phyloP scores from a whole-genome alignment of 345 rosid genomes.

The Luvunga scandens region DNA sequence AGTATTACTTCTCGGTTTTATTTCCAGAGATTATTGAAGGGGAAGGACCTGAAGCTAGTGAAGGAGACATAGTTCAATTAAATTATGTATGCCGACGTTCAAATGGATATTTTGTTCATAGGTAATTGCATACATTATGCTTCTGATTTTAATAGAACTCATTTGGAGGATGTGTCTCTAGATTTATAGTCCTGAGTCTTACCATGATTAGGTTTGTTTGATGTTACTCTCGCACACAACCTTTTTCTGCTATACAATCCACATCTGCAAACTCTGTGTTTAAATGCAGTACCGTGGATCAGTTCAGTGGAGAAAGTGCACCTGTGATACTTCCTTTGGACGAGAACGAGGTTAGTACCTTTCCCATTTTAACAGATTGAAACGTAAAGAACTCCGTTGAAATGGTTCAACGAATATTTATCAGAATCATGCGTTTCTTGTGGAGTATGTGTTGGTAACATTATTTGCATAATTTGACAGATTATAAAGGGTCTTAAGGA shows the following conservation, averaged over 20 bases:
- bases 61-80: conserved; percentile 70
- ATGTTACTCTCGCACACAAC: not conserved
- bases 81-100: conserved; percentile 90
- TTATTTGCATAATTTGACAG: conserved; percentile 32
- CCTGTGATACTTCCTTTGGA: conserved; percentile 75
- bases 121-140: conserved; percentile 33
- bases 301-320: conserved; percentile 84
- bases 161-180: not conserved
- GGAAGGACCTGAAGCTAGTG: conserved; percentile 70
- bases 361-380: not conserved
- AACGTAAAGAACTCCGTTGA: not conserved
- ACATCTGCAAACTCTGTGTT: conserved; percentile 3
- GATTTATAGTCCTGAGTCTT: not conserved
- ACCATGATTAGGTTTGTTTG: not conserved
- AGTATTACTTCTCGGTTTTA: not conserved
- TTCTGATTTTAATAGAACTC: not conserved
- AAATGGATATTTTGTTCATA: conserved; percentile 91
- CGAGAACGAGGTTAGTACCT: conserved; percentile 47
- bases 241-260: not conserved
- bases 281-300: conserved; percentile 80
- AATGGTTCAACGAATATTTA: not conserved
- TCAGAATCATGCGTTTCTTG: not conserved
- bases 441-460: not conserved
- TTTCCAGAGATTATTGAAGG: conserved; percentile 74
- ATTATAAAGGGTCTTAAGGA: conserved; percentile 86